phyloP scores from a whole-genome alignment of 2,329 filamentous ascomycete species.

The Colletotrichum plurivorum region DNA sequence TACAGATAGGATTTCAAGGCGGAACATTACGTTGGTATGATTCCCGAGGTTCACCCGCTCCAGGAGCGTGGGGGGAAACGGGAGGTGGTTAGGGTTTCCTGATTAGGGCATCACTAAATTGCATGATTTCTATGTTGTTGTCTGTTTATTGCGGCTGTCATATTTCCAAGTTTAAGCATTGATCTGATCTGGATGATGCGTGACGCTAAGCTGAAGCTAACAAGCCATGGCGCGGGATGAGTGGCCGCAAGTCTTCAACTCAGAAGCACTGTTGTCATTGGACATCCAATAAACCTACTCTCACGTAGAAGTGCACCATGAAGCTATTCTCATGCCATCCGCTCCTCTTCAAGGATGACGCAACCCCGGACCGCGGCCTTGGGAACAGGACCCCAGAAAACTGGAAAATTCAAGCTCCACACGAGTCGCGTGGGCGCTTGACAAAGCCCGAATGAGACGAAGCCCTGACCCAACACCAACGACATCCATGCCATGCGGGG shows the following conservation, averaged over 20 bases:
- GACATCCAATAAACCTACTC: no score
- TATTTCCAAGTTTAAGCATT: not conserved
- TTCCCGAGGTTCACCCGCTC: conserved; percentile 10
- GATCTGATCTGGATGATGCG: conserved; percentile 3
- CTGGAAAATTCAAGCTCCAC: conserved; percentile 16
- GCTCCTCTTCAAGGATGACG: conserved; percentile 1
- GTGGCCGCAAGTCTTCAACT: no score
- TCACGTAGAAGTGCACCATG: not conserved
- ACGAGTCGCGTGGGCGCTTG: conserved; percentile 19
- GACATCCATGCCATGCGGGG: conserved; percentile 23
- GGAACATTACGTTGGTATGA: not conserved
- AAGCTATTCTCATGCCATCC: not conserved
- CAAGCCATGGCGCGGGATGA: not conserved
- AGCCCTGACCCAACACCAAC: not conserved
- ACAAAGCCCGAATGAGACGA: conserved; percentile 9
- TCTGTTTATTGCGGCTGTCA: not conserved
- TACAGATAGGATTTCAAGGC: not conserved
- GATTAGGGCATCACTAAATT: not conserved
- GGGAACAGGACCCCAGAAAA: not conserved
- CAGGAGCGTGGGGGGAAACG: not conserved
- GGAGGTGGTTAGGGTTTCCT: conserved; percentile 16
- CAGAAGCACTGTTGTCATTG: no score
- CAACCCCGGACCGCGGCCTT: conserved; percentile 1
- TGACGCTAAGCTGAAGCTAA: not conserved
- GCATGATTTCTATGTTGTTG: not conserved